A percentile compares a stretch with the other conserved stretches of the same genome.
These are phyloP conservation scores for Sphagnum tenellum DNA, from an alignment of 225 moss, liverwort and hornwort genomes.

Conservation along the genomic window DNA sequence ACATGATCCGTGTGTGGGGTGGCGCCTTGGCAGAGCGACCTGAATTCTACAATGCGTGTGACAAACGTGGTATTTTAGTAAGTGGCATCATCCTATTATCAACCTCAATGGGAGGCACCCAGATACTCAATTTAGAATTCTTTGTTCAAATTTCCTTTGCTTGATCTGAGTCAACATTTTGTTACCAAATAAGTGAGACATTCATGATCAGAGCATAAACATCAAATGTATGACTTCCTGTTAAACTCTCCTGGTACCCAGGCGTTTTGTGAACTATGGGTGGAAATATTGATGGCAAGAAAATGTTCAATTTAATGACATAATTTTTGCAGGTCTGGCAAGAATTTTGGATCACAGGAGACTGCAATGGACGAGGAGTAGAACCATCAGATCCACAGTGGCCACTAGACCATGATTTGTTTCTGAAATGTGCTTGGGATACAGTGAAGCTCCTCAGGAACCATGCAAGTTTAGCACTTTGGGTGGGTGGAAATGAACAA, in stretches of 20 bases:
- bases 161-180: no score
- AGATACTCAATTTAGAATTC: no score
- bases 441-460: conserved; percentile 90
- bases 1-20: conserved; percentile 93
- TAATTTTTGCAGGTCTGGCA: conserved; percentile 72
- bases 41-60: conserved; percentile 77
- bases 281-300: no score
- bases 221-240: no score
- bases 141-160: no score
- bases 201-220: no score
- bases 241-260: no score
- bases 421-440: conserved; percentile 73
- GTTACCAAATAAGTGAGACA: no score
- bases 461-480: conserved; percentile 86
- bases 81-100: neutral
- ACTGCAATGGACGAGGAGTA: conserved; percentile 86
- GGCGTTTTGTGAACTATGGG: no score
- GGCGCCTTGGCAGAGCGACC: conserved; percentile 94
- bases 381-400: conserved; percentile 66
- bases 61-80: conserved; percentile 84
- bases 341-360: conserved; percentile 98
- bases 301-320: no score
- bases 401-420: conserved; percentile 92
- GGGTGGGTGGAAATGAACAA: conserved; percentile 97
- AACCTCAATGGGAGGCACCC: no score